A percentile compares a stretch with the other conserved stretches of the same genome.
These are phyloP conservation scores for Komagataella mondaviorum DNA, from an alignment of 805 yeast genomes.

Conservation along the genomic window DNA sequence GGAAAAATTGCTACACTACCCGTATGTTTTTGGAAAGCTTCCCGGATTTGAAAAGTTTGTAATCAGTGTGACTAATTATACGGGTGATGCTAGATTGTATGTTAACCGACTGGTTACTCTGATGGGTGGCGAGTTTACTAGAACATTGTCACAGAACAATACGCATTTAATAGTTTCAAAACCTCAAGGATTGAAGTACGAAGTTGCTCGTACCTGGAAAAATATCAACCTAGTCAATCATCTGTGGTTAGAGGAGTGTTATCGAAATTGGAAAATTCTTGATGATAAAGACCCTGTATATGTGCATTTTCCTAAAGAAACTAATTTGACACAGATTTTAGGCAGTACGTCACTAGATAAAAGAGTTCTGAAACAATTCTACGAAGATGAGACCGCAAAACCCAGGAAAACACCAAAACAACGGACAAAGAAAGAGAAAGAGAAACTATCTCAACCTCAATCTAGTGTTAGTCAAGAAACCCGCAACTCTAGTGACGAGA, in stretches of 20 bases:
- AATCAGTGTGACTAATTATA: conserved; percentile 65
- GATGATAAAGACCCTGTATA: conserved; percentile 34
- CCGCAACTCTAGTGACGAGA: background rate
- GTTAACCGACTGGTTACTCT: conserved; percentile 47
- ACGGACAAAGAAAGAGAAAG: no score
- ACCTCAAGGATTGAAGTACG: conserved; percentile 60
- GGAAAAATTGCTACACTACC: conserved; percentile 53
- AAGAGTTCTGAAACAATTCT: conserved; percentile 26
- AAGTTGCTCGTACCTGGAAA: conserved; percentile 61
- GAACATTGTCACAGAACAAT: conserved; percentile 47
- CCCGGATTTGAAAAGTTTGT: conserved; percentile 38
- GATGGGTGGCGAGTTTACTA: conserved; percentile 69
- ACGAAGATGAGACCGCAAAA: conserved; percentile 10
- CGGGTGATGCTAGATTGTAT: conserved; percentile 75
- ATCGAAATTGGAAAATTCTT: conserved; percentile 40
- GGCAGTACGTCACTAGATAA: conserved; percentile 37
- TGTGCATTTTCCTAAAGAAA: conserved; percentile 26
- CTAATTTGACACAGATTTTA: conserved; percentile 29
- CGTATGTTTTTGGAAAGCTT: conserved; percentile 40
- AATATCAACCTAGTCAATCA: conserved; percentile 54
- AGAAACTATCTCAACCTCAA: background rate
- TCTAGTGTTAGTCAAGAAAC: background rate
- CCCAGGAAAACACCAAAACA: background rate
- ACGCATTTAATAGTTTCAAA: conserved; percentile 63
- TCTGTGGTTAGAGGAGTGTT: conserved; percentile 82